Base-by-base conservation (phyloP, 2,329 filamentous ascomycete species). In the Xylaria sp. region DNA sequence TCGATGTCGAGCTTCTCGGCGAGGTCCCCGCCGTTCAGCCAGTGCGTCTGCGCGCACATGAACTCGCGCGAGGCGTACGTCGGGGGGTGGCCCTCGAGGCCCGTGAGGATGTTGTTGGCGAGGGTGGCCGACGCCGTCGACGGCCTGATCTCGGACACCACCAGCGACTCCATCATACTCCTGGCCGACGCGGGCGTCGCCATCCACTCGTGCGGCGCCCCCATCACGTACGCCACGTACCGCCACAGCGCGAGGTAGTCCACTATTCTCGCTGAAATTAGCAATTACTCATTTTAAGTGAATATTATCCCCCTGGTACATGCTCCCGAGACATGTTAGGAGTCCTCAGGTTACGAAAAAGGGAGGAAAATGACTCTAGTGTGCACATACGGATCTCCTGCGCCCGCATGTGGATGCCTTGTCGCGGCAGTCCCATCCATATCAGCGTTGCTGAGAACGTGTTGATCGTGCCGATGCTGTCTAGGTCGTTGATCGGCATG, bases 161-260 rank as follows among this genome's bases (percentile, higher is more conserved):
- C 77, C 1, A 94, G 79, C 0, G 86, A 87, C 71, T 94, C 91
- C 86, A 93, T 90, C 73, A 89, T 84, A 1, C 81, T 81, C 70
- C 85, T 88, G 1, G 89, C 88, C 38, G 83, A 81, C 5, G 79
- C 79, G 0, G 86, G 82, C 0, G 83, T 86, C 1, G 83, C 81
- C 74, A 93, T 88, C 69, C 83, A 84, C 27, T 84, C 84, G 1
- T 86, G 86, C 0, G 91, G 92, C 6, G 87, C 88, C 13, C 92
- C 92, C 73, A 93, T 85, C 33, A 94, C 82, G 73, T 92, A 85
- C 0, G 86, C 91, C 13, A 94, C 86, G 69, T 92, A 91, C 2
- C 92, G 85, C 91, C 92, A 95, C 0, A 95, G 80, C 0, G 91
- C 90, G 50, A 92, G 82, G 75, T 92, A 94, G 73, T 94, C 91